These are phyloP conservation scores for Suillus occidentalis DNA, from an alignment of 768 basidiomycete genomes.

Conservation along the genomic window DNA sequence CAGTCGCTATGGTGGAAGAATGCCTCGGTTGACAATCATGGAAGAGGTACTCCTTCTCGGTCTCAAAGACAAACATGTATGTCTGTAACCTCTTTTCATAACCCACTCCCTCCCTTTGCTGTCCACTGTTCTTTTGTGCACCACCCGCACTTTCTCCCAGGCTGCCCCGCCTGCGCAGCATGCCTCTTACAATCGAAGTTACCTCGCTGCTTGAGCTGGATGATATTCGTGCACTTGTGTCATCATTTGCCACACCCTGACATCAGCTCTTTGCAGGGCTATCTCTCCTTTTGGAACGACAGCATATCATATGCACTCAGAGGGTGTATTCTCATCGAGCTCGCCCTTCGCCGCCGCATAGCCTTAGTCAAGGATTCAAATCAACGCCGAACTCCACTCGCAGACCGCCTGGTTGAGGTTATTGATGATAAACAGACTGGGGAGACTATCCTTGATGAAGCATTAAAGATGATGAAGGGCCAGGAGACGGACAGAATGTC, in stretches of 20 bases:
- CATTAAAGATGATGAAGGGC: conserved; percentile 91
- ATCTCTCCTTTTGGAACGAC: conserved; percentile 99
- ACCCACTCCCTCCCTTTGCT: conserved; percentile 8
- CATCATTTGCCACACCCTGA: neutral
- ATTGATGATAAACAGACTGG: conserved; percentile 92
- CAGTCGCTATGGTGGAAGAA: conserved; percentile 62
- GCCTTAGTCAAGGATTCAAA: conserved; percentile 83
- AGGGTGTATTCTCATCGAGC: conserved; percentile 97
- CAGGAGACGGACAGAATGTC: conserved; percentile 56
- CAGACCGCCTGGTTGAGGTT: conserved; percentile 87
- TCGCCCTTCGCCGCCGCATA: conserved; percentile 92
- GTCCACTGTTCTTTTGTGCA: conserved; percentile 7
- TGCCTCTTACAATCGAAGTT: neutral
- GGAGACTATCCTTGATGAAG: conserved; percentile 94
- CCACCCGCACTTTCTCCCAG: neutral
- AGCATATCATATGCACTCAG: conserved; percentile 98
- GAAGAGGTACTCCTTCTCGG: conserved; percentile 95
- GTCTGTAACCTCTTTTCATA: conserved; percentile 22
- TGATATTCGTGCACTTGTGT: neutral
- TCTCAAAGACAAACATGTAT: conserved; percentile 93
- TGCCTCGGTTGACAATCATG: conserved; percentile 90
- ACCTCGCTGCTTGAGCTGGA: neutral
- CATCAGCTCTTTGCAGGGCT: conserved; percentile 52
- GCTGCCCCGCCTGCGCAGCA: conserved; percentile 18
- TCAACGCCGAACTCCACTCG: conserved; percentile 68